Percentiles rank a stretch among this genome's conserved stretches.
These are phyloP conservation scores for Chionographis japonica DNA, from an alignment of 106 monocot genomes.

Conservation along the genomic window DNA sequence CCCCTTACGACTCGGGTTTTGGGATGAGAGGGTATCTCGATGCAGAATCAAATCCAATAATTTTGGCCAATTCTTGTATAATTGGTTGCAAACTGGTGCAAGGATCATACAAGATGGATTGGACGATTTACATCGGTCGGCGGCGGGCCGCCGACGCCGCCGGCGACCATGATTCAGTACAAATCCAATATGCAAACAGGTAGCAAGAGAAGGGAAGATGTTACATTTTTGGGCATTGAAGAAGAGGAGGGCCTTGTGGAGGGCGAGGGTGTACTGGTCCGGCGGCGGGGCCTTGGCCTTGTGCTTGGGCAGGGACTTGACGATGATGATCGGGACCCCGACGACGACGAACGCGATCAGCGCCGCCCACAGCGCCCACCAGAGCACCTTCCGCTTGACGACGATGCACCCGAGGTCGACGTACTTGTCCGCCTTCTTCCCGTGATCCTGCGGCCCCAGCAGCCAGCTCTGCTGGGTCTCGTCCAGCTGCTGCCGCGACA, in stretches of 20 bases:
- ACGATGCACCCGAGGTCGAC: constrained; percentile 84
- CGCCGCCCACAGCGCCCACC: constrained; percentile 32
- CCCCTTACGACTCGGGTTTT: no score
- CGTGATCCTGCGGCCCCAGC: constrained; percentile 43
- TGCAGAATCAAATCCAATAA: no score
- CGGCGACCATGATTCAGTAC: not conserved
- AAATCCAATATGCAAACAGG: no score
- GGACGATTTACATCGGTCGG: no score
- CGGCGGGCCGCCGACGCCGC: no score
- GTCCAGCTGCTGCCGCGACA: constrained; percentile 52
- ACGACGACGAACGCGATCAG: constrained; percentile 62
- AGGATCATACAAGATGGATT: no score
- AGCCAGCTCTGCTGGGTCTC: constrained; percentile 97
- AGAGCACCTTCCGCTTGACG: constrained; percentile 62
- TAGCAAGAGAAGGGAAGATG: not conserved
- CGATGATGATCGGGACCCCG: constrained; percentile 73
- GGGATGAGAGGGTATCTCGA: no score
- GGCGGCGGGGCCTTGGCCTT: constrained; percentile 41
- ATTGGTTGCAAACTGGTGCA: no score
- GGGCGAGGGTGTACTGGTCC: constrained; percentile 65
- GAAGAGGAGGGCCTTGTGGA: constrained; percentile 93
- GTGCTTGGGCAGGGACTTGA: constrained; percentile 65
- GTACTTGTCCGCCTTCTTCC: constrained; percentile 69
- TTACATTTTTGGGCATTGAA: constrained; percentile 94
- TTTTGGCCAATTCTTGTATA: no score